phyloP scores from a whole-genome alignment of 73 alveolate species.

The Tetrahymena malaccensis region DNA sequence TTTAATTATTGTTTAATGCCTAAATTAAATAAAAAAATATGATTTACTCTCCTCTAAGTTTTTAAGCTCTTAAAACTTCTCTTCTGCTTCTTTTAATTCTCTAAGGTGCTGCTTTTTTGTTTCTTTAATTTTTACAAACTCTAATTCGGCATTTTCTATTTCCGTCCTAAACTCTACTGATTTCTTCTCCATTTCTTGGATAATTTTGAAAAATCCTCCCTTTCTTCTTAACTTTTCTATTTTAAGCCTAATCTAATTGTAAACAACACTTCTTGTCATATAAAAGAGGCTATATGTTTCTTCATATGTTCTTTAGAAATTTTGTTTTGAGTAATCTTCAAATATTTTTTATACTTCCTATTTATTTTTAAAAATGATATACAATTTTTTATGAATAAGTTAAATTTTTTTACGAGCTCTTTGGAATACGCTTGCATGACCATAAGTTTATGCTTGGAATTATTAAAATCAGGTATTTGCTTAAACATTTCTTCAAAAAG shows the following conservation, averaged over 20 bases:
- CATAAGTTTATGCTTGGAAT: neutral
- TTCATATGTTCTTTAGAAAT: neutral
- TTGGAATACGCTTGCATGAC: neutral
- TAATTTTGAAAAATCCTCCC: neutral
- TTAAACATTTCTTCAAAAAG: neutral
- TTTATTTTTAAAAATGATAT: too few relatives aligned
- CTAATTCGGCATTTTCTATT: neutral
- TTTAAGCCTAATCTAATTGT: neutral
- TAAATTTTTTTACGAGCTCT: neutral
- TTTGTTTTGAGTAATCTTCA: neutral
- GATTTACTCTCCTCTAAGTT: neutral
- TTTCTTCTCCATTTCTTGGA: neutral
- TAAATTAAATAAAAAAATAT: neutral
- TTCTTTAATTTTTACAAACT: neutral
- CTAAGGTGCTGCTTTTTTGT: neutral
- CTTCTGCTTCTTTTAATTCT: neutral
- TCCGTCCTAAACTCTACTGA: neutral
- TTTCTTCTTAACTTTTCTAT: neutral
- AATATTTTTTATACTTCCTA: neutral
- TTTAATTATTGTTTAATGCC: neutral
- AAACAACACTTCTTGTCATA: neutral
- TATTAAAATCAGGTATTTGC: neutral
- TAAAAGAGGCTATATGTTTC: neutral
- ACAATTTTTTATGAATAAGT: neutral
- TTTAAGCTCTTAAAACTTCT: neutral